Base-by-base conservation (phyloP, 2,329 filamentous ascomycete species). In the Stagonosporopsis vannaccii region DNA sequence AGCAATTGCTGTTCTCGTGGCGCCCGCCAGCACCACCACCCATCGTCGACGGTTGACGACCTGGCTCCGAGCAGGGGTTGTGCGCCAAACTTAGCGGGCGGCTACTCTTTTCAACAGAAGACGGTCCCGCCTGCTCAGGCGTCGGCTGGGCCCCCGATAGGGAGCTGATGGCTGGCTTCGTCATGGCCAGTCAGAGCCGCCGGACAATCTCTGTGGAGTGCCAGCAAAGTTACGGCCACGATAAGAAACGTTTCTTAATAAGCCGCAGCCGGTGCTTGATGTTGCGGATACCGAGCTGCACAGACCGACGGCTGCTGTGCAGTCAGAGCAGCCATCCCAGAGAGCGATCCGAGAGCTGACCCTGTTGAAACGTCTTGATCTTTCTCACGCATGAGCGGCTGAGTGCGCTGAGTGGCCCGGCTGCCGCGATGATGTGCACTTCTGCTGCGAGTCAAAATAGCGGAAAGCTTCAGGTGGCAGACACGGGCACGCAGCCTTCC, bases 71-170 rank as follows among this genome's bases (percentile, higher is more conserved):
- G 60, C 65, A 66, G 58, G 63, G 65, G 60, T 65, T 17, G 43
- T 58, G 52, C 56, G 63, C 70, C 65, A 67, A 61, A 59, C 55
- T 67, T 72, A 73, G 71, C 67, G 71, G 72, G 68, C 71, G 72
- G 70, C 70, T 74, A 73, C 66, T 66, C 65, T 69, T 32, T 67
- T 62, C 62, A 62, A 60, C 61, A 52, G 59, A 55, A 55, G 26
- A 22, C 40, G 30, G 42, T 56, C 47, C 63, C 63, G 60, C 66
- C 65, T 63, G 60, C 69, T 67, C 60, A 66, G 63, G 63, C 64
- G 63, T 62, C 70, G 71, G 68, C 69, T 67, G 66, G 61, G 61
- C 56, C 64, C 67, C 70, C 70, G 73, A 75, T 75, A 70, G 69
- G 68, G 65, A 73, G 66, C 65, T 66, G 66, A 71, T 70, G 72